Percentiles rank a stretch among this genome's conserved stretches.
phyloP scores from a whole-genome alignment of 2,329 filamentous ascomycete species.

The Fonsecaea multimorphosa region DNA sequence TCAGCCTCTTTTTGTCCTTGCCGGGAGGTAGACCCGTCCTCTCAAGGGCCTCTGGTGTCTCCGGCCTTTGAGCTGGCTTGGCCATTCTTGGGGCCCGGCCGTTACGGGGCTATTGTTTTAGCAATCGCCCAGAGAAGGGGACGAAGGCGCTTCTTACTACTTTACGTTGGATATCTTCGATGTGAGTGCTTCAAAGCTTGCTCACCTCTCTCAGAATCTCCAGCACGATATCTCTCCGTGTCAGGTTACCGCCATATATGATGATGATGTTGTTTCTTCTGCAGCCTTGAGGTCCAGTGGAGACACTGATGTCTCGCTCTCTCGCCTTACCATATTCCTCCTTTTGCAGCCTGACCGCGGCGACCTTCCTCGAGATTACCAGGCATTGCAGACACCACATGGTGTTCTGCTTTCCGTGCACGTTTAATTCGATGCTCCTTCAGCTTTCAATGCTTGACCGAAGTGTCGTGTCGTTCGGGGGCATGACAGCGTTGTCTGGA shows the following conservation, averaged over 20 bases:
- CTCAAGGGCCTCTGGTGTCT: not conserved
- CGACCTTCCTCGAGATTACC: not conserved
- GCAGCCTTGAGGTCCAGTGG: not conserved
- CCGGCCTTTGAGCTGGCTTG: not conserved
- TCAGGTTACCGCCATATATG: not conserved
- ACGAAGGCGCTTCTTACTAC: not conserved
- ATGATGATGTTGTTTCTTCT: not conserved
- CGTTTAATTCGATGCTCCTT: not conserved
- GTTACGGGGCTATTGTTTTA: not conserved
- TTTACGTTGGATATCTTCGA: not conserved
- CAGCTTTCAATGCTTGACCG: not conserved
- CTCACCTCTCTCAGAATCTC: not conserved
- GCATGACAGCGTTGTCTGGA: not conserved
- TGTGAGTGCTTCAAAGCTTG: not conserved
- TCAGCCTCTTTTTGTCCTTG: not conserved
- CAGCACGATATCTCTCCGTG: not conserved
- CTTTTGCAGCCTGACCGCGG: not conserved
- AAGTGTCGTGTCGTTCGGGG: not conserved
- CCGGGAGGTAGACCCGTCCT: not conserved
- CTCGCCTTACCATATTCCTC: not conserved
- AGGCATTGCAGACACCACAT: not conserved
- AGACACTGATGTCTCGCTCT: not conserved
- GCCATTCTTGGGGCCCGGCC: not conserved
- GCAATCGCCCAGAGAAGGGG: not conserved
- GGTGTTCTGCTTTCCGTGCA: not conserved